Evolutionary conservation across 768 basidiomycete species (phyloP).

Genomic region (Naganishia onofrii): DNA sequence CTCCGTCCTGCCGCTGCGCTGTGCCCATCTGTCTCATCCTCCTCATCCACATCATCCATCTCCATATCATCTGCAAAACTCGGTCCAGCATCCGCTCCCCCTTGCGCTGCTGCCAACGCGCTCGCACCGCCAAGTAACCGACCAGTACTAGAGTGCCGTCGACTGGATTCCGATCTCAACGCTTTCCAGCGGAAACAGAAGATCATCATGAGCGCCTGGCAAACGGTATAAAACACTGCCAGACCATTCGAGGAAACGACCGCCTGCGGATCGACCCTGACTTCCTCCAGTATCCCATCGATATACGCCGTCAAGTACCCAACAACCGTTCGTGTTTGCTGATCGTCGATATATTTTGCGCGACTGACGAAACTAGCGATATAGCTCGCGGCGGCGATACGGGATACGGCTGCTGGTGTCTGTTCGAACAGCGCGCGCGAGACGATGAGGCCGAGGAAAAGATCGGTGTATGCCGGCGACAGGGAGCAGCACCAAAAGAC

Average conservation of each 20-base stretch:
- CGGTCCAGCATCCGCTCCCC: not conserved
- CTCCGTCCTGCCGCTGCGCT: constrained; percentile 5
- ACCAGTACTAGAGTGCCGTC: constrained; percentile 51
- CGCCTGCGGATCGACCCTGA: constrained; percentile 31
- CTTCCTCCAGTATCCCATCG: constrained; percentile 68
- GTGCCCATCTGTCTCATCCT: constrained; percentile 34
- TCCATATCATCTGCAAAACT: constrained; percentile 44
- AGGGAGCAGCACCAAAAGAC: constrained; percentile 93
- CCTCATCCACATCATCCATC: constrained; percentile 34
- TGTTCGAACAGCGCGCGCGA: constrained; percentile 73
- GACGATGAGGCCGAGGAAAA: constrained; percentile 92
- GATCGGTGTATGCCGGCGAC: constrained; percentile 79
- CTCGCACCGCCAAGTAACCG: constrained; percentile 50
- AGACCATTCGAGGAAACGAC: constrained; percentile 56
- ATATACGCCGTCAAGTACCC: constrained; percentile 83
- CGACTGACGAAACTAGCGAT: constrained; percentile 88
- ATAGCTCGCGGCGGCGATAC: constrained; percentile 90
- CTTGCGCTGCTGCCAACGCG: constrained; percentile 24
- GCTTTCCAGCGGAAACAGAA: constrained; percentile 99
- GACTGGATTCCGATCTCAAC: constrained; percentile 57
- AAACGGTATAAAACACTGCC: constrained; percentile 83
- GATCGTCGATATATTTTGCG: constrained; percentile 76
- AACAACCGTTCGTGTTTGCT: constrained; percentile 69
- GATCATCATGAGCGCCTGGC: constrained; percentile 88
- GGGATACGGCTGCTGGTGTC: constrained; percentile 65